phyloP scores from a whole-genome alignment of 345 rosid species.

The Tarenaya hassleriana region DNA sequence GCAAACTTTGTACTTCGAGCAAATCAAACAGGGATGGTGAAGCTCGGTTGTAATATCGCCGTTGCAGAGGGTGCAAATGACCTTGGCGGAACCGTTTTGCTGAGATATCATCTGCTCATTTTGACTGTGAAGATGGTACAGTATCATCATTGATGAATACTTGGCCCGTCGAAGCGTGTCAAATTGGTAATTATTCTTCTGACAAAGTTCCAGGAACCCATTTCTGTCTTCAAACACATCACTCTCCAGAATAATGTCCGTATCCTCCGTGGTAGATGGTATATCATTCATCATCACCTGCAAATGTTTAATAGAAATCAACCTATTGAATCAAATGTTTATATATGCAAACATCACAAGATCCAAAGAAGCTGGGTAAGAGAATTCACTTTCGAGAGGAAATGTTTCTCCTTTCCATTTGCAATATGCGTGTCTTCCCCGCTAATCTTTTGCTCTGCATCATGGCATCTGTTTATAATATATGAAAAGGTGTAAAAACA shows the following conservation, averaged over 20 bases:
- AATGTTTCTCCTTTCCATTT: slow-evolving; percentile 40
- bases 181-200: slow-evolving; percentile 46
- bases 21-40: slow-evolving; percentile 33
- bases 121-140: slow-evolving; percentile 44
- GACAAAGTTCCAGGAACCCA: slow-evolving; percentile 48
- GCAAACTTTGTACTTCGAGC: slow-evolving; percentile 33
- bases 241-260: slow-evolving; percentile 34
- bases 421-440: slow-evolving; percentile 26
- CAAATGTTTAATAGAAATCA: slow-evolving; percentile 8
- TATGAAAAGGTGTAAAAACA: neutral
- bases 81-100: slow-evolving; percentile 7
- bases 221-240: slow-evolving; percentile 47
- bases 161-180: slow-evolving; percentile 67
- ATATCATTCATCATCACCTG: slow-evolving; percentile 41
- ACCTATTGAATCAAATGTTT: neutral
- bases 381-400: slow-evolving; percentile 40
- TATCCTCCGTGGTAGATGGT: slow-evolving; percentile 41
- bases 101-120: neutral
- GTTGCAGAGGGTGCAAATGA: slow-evolving; percentile 36
- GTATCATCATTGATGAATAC: slow-evolving; percentile 72
- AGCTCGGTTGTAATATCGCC: slow-evolving; percentile 25
- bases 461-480: slow-evolving; percentile 44
- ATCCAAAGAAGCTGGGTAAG: slow-evolving; percentile 1
- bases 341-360: slow-evolving; percentile 1
- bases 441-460: slow-evolving; percentile 23